Evolutionary conservation across 2,329 filamentous ascomycete species (phyloP).

Genomic region (Chaetomium sp.): DNA sequence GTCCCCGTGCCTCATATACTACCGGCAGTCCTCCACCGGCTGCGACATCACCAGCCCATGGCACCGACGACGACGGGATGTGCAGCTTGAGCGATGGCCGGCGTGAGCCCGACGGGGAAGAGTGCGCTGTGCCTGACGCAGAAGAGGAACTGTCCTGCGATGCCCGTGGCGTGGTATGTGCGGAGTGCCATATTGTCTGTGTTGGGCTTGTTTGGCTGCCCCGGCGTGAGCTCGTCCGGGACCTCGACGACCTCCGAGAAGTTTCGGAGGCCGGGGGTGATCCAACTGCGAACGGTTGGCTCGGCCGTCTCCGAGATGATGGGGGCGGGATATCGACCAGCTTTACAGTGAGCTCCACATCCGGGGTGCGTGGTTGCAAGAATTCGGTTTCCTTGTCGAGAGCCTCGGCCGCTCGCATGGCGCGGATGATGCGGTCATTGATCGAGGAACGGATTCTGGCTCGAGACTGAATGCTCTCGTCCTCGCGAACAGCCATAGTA

Average conservation of each 20-base stretch:
- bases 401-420: slow-evolving; percentile 54
- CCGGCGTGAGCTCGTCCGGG: too few relatives aligned
- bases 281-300: slow-evolving; percentile 32
- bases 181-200: too few relatives aligned
- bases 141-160: too few relatives aligned
- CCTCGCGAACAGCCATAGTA: neutral
- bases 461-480: neutral
- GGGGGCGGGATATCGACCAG: slow-evolving; percentile 13
- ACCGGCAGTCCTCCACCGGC: neutral
- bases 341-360: slow-evolving; percentile 40
- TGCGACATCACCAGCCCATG: slow-evolving; percentile 11
- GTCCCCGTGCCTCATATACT: neutral
- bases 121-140: neutral
- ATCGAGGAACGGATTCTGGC: slow-evolving; percentile 10
- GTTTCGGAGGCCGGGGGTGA: neutral
- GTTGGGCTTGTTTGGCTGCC: too few relatives aligned
- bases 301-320: slow-evolving; percentile 38
- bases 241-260: neutral
- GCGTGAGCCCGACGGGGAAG: neutral
- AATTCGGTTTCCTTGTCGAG: slow-evolving; percentile 50
- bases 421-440: slow-evolving; percentile 46
- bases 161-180: too few relatives aligned
- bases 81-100: slow-evolving; percentile 14
- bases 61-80: slow-evolving; percentile 15
- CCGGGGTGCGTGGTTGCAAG: slow-evolving; percentile 40